Evolutionary conservation across 169 alveolate species (phyloP).

Genomic region (Plasmodium gonderi): DNA sequence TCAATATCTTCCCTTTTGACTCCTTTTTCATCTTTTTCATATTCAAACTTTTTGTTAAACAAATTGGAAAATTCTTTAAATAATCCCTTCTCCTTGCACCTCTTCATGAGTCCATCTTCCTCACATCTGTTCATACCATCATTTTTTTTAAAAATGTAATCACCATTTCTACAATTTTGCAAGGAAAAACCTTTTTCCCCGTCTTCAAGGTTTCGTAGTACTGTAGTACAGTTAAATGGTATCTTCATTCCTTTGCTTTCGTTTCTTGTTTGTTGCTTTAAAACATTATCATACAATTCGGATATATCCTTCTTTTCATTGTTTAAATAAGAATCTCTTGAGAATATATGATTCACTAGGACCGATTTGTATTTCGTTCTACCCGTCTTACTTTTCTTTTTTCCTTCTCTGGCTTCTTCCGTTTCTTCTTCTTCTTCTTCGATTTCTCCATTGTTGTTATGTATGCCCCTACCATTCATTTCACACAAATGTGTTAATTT

Average conservation of each 20-base stretch:
- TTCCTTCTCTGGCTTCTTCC: not conserved
- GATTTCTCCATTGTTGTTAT: not conserved
- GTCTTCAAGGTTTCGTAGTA: not conserved
- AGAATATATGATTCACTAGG: not conserved
- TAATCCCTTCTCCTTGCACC: not conserved
- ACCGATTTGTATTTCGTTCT: not conserved
- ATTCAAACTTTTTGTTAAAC: not conserved
- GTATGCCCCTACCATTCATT: not conserved
- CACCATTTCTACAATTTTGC: not conserved
- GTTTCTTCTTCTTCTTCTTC: not conserved
- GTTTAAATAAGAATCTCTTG: not conserved
- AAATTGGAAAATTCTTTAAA: no score
- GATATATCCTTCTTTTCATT: not conserved
- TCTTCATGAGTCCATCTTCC: not conserved
- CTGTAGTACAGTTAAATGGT: not conserved
- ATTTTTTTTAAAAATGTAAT: constrained; percentile 4
- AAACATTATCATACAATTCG: not conserved
- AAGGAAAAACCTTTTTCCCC: not conserved
- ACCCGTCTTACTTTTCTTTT: constrained; percentile 7
- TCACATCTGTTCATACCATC: not conserved
- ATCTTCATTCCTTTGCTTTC: not conserved
- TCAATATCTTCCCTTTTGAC: constrained; percentile 28
- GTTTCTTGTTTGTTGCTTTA: not conserved
- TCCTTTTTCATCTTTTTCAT: not conserved
- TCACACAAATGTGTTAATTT: not conserved